A percentile compares a stretch with the other conserved stretches of the same genome.
These are phyloP conservation scores for Neurospora sp. DNA, from an alignment of 2,329 filamentous ascomycete species.

Conservation along the genomic window DNA sequence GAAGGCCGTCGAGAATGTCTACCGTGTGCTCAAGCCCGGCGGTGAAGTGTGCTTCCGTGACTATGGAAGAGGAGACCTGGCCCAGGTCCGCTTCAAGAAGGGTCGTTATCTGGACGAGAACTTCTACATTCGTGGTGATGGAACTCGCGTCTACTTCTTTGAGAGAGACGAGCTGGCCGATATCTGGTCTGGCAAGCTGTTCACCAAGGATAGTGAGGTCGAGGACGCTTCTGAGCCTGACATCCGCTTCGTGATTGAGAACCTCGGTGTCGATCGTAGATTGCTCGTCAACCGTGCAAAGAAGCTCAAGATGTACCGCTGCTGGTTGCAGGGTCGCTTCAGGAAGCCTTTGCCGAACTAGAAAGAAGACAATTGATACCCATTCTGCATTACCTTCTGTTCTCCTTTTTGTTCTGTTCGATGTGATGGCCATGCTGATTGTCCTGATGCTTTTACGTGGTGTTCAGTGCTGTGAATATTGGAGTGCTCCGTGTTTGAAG, in stretches of 20 bases:
- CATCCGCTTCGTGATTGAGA: constrained; percentile 56
- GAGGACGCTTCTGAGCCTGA: constrained; percentile 35
- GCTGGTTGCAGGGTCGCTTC: constrained; percentile 85
- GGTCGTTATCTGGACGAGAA: constrained; percentile 90
- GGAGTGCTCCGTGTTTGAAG: too few relatives aligned
- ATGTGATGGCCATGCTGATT: background rate
- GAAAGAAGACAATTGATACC: constrained; percentile 24
- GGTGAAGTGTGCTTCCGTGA: constrained; percentile 93
- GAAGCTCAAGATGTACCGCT: constrained; percentile 95
- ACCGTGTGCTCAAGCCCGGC: constrained; percentile 76
- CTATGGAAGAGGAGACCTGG: constrained; percentile 89
- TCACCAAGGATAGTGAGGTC: constrained; percentile 17
- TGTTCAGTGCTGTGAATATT: background rate
- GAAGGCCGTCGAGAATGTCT: constrained; percentile 70
- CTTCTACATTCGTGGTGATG: constrained; percentile 92
- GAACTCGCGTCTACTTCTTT: constrained; percentile 96
- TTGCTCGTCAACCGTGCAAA: constrained; percentile 86
- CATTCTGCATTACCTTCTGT: background rate
- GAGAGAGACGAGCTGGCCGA: constrained; percentile 69
- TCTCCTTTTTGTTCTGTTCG: background rate
- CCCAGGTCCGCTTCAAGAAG: constrained; percentile 95
- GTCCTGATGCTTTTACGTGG: background rate
- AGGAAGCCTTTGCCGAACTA: constrained; percentile 37
- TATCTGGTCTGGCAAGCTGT: constrained; percentile 58
- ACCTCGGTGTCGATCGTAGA: constrained; percentile 76